Evolutionary conservation across 129 eudicot genomes (phyloP), one percentile per base, ranked within the genome.

Genomic region (Cynara cardunculus): DNA sequence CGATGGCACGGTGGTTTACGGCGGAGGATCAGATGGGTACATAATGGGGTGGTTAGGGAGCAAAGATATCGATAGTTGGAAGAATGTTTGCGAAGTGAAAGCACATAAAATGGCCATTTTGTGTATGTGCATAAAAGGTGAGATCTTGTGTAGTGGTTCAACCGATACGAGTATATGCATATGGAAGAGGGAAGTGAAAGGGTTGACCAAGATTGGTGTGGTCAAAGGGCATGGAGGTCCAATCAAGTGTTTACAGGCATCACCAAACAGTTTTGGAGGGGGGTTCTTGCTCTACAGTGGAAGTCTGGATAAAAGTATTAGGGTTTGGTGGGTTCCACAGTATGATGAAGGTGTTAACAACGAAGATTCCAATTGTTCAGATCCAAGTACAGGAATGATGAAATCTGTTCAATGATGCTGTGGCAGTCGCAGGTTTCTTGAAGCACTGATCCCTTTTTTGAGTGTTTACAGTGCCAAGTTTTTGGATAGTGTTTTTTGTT

Each of bases 241-340:
- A 2, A 88, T 95, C 7, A 95, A 88, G 76, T 95, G 99, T 78
- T 74, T 95, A 79, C 97, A 92, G 64, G 91, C 88, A 4, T 90
- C 90, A 19, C 78, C 84, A 1, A 81, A 73, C 59, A 77, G 84
- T 82, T 86, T 90, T 76, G 97, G 97, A 46, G 96, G 90, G 25
- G 97, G 97, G 25, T 92, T 89, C 64, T 79, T 95, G 93, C 82
- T 95, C n/a, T 95, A 92, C 71, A 92, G 94, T 85, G 99, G 97
- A 8, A 87, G 99, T 44, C 91, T 92, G 71, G 99, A 95, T 65
- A 90, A 85, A 80, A 92, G 94, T 82, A 73, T 92, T 7, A 89
- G 97, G 72, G 99, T 95, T 84, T 95, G 99, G 99, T 92, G 97
- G 99, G 94, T 95, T 65, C 92, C 99, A 2, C 82, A 76, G 71